Conservation (phyloP, 306 rosid genomes). For the Cucumis cinereus region DNA sequence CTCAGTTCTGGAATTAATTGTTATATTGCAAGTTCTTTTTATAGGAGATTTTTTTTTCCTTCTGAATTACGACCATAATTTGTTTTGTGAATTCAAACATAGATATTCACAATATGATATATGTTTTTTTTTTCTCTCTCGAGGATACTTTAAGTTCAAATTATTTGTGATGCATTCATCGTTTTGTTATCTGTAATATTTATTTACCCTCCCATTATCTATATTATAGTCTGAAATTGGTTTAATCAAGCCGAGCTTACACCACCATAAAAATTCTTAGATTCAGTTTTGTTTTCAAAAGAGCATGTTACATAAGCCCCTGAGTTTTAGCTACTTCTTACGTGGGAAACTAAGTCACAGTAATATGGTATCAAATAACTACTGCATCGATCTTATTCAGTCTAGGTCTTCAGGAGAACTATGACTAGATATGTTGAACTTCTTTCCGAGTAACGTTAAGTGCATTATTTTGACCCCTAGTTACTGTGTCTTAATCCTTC, state of each 20-base stretch:
- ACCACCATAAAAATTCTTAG: neutral
- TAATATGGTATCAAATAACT: neutral
- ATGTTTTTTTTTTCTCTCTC: neutral
- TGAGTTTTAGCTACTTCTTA: neutral
- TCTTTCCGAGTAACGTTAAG: neutral
- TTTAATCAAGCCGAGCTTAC: neutral
- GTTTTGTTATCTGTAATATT: neutral
- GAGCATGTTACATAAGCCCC: neutral
- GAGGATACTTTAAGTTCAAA: neutral
- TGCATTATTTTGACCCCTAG: neutral
- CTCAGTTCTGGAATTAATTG: neutral
- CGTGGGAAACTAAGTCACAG: neutral
- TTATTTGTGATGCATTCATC: neutral
- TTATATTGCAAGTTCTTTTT: neutral
- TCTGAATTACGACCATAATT: neutral
- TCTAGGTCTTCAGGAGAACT: neutral
- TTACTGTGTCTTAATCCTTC: neutral
- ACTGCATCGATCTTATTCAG: neutral
- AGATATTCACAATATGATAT: neutral
- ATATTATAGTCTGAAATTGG: neutral
- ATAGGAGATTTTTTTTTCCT: neutral
- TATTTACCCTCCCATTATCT: neutral
- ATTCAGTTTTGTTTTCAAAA: neutral
- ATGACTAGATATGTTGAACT: neutral
- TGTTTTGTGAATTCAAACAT: neutral